Percentiles rank a stretch among this genome's conserved stretches.
phyloP scores from a whole-genome alignment of 2,329 filamentous ascomycete genomes.

The Phyllosticta citriasiana region DNA sequence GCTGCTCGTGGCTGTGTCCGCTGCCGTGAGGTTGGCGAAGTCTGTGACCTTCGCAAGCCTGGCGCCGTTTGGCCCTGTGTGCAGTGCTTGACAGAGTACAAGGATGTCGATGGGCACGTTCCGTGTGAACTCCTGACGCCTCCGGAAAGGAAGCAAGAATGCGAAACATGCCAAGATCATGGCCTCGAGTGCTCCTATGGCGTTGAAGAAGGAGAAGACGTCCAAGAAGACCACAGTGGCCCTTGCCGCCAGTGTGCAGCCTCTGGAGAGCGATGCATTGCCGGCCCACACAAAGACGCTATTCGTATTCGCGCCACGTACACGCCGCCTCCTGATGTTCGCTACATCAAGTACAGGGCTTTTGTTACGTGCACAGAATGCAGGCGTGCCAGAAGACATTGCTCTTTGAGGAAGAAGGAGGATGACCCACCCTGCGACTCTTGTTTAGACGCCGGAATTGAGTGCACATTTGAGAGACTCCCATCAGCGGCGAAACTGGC shows the following conservation, averaged over 20 bases:
- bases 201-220: neutral
- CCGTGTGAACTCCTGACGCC: slow-evolving; percentile 25
- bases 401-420: slow-evolving; percentile 21
- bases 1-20: slow-evolving; percentile 24
- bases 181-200: neutral
- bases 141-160: slow-evolving; percentile 22
- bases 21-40: slow-evolving; percentile 17
- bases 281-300: neutral
- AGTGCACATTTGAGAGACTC: slow-evolving; percentile 23
- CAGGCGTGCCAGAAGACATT: slow-evolving; percentile 19
- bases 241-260: slow-evolving; percentile 1
- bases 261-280: neutral
- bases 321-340: neutral
- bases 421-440: slow-evolving; percentile 24
- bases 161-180: slow-evolving; percentile 14
- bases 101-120: slow-evolving; percentile 8
- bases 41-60: slow-evolving; percentile 20
- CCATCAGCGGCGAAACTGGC: too few species aligned
- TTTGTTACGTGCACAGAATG: slow-evolving; percentile 20
- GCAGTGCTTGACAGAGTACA: neutral
- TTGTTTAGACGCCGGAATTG: slow-evolving; percentile 19
- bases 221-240: neutral
- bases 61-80: slow-evolving; percentile 21
- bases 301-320: neutral
- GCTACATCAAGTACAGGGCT: neutral